Evolutionary conservation across 164 flowering plant species (phyloP), one percentile per base, ranked within the genome.

Genomic region (Echeveria elegans): DNA sequence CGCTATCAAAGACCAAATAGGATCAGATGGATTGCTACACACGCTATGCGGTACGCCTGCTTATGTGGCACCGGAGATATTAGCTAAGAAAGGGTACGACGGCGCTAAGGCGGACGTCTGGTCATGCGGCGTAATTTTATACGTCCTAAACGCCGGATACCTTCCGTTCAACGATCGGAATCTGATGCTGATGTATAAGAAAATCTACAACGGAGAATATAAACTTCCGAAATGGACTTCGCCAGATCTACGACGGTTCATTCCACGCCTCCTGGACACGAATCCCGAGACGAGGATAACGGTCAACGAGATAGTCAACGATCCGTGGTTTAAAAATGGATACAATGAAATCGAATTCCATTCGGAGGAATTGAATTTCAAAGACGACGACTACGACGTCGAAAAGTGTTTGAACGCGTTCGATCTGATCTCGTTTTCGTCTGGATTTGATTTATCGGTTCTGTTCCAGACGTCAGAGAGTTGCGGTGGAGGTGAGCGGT

Each of bases 1-100:
- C 67, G 86, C 90, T 18, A 70, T 83, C 7, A 69, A 72, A 12
- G 83, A 80, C 21, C 88, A 82, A 76, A 66, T 78, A 40, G 78
- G 80, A 5, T 26, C 43, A 64, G 85, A 81, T 60, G 85, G 85
- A 10, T 67, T 83, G 19, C 66, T 88, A 58, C 88, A 82, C 70
- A 84, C 90, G 1, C 77, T 87, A 5, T 87, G 89, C 65, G 89
- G 89, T 1, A 83, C 92, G 0, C 89, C 89, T 0, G 89, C 92
- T 18, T 85, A 87, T 70, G 88, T 87, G 15, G 89, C 92, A 0
- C 92, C 89, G 2, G 92, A 87, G 67, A 78, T 88, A 34, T 68
- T 86, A 3, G 9, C 77, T 2, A 82, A 78, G 71, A 75, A 70
- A 52, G 90, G 90, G 0, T 88, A 86, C 70, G 85, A 84, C 40